phyloP scores from a whole-genome alignment of 164 flowering plant species.

The Vitis vinifera region DNA sequence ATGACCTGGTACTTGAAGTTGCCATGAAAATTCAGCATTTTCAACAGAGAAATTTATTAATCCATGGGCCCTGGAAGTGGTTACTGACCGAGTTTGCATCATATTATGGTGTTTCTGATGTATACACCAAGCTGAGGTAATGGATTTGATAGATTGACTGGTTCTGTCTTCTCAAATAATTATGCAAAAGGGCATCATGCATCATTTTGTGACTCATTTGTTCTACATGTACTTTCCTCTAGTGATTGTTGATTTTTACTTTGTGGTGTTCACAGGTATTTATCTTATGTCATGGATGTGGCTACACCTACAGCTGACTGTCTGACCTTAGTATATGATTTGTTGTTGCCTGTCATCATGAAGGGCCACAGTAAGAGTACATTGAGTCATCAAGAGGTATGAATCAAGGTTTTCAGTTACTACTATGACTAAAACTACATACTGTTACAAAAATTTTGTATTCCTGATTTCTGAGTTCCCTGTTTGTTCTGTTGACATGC shows the following conservation, averaged over 20 bases:
- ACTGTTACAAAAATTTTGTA: neutral
- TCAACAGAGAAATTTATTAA: constrained; percentile 69
- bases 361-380: constrained; percentile 61
- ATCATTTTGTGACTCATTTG: neutral
- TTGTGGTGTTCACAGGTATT: constrained; percentile 54
- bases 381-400: constrained; percentile 96
- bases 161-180: neutral
- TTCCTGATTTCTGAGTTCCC: neutral
- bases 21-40: constrained; percentile 86
- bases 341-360: constrained; percentile 74
- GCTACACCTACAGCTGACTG: constrained; percentile 97
- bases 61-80: constrained; percentile 93
- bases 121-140: constrained; percentile 85
- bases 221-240: neutral
- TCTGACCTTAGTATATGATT: constrained; percentile 68
- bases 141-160: neutral
- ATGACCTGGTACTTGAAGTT: constrained; percentile 85
- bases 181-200: neutral
- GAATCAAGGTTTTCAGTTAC: neutral
- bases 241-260: constrained; percentile 10
- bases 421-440: neutral
- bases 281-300: constrained; percentile 93
- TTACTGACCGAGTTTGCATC: constrained; percentile 81
- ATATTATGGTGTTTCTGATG: constrained; percentile 89
- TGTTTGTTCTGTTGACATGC: neutral